Evolutionary conservation across 2,329 filamentous ascomycete species (phyloP), one percentile per base, ranked within the genome.

Genomic region (Fusarium lyarnte): DNA sequence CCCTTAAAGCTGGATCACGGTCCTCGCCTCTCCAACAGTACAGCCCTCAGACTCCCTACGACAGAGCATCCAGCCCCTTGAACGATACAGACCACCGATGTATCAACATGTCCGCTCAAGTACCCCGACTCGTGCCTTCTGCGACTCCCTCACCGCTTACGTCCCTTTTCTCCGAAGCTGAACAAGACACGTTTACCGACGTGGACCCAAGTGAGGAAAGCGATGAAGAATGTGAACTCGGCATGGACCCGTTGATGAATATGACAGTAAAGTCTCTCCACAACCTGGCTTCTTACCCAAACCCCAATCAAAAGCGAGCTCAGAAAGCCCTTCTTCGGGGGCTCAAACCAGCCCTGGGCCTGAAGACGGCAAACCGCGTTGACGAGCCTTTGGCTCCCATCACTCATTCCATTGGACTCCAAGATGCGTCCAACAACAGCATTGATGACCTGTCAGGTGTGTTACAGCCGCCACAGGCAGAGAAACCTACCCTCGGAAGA

Each of bases 221-320:
- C 25, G 81, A 81, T 35, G 70, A 77, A 41, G 79, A 79, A 11
- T 77, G 75, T 33, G 78, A 80, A 14, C 66, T 73, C 35, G 66
- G 66, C 11, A 77, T 77, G 58, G 78, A 81, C 25, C 76, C 80
- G 3, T 76, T 84, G 54, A 78, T 81, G 64, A 83, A 79, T 49
- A 80, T 84, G 69, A 80, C 82, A 17, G 82, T 85, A 74, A 87
- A 88, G 73, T 85, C 83, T 35, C 81, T 89, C 27, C 84, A 85
- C 42, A 89, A 86, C 71, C 76, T 89, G 71, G 87, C 87, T 21
- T 89, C 87, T 3, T 89, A 88, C 71, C 82, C 84, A 8, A 89
- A 89, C 70, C 87, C 87, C 12, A 85, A 82, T 76, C 87, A 88
- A 77, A 85, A 85, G 77, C 80, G 79, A 45, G 87, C 87, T 64